Evolutionary conservation across 129 eudicot species (phyloP).

Genomic region (Gnaphalium uliginosum): DNA sequence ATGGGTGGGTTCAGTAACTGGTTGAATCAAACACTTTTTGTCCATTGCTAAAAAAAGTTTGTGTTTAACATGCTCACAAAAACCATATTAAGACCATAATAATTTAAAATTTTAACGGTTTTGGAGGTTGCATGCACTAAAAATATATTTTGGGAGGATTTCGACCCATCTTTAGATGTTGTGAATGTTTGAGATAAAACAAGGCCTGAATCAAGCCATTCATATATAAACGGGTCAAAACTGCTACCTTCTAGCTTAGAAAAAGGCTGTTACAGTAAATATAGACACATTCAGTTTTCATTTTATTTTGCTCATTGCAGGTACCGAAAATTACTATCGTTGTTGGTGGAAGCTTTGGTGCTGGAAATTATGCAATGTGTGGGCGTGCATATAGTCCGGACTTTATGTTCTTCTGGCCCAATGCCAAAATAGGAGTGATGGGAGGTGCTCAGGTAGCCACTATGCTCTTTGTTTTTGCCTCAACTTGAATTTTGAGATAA

Average conservation of each 20-base stretch:
- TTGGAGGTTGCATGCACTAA: neutral
- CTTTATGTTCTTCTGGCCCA: conserved; percentile 99
- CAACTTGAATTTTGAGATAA: neutral
- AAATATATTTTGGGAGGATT: neutral
- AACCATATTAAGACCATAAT: neutral
- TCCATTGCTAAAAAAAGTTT: neutral
- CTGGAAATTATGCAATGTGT: conserved; percentile 99
- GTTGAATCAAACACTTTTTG: neutral
- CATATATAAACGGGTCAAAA: neutral
- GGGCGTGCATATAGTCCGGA: conserved; percentile 98
- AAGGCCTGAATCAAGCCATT: neutral
- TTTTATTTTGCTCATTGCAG: conserved; percentile 31
- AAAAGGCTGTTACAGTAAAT: neutral
- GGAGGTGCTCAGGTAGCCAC: conserved; percentile 93
- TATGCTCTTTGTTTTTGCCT: conserved; percentile 3
- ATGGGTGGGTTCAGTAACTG: neutral
- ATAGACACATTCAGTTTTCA: neutral
- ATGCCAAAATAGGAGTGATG: conserved; percentile 96
- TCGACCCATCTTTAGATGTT: neutral
- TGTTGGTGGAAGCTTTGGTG: conserved; percentile 98
- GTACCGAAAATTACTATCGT: conserved; percentile 92
- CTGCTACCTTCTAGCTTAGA: neutral
- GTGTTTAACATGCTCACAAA: neutral
- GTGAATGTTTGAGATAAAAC: neutral
- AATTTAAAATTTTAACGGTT: neutral